These are phyloP conservation scores for Spathaspora hagerdaliae DNA, from an alignment of 805 yeast genomes.

Conservation along the genomic window DNA sequence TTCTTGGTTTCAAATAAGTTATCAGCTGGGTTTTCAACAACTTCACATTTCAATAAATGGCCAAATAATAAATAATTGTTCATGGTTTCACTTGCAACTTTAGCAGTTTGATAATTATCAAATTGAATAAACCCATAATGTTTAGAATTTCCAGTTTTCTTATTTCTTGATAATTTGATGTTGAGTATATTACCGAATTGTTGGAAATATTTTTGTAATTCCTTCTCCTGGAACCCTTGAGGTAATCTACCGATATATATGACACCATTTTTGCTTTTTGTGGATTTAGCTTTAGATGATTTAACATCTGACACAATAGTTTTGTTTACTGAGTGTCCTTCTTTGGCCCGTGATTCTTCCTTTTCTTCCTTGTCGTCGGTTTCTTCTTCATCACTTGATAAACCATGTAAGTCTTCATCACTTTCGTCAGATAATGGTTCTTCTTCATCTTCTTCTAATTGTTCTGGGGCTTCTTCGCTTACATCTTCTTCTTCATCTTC, in stretches of 20 bases:
- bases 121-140: conserved; percentile 92
- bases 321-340: conserved; percentile 22
- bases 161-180: conserved; percentile 80
- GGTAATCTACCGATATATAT: conserved; percentile 91
- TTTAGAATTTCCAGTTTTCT: conserved; percentile 84
- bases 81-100: conserved; percentile 92
- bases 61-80: conserved; percentile 87
- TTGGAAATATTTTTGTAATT: conserved; percentile 71
- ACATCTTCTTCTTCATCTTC: conserved; percentile 9
- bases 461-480: conserved; percentile 11
- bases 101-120: conserved; percentile 67
- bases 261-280: conserved; percentile 49
- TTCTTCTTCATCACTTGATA: conserved; percentile 15
- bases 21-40: conserved; percentile 53
- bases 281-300: conserved; percentile 6
- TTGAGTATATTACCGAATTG: conserved; percentile 88
- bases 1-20: conserved; percentile 53
- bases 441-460: conserved; percentile 19
- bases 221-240: conserved; percentile 83
- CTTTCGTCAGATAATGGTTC: conserved; percentile 19
- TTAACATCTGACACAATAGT: conserved; percentile 8
- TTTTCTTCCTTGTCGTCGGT: conserved; percentile 13
- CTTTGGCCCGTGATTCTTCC: conserved; percentile 2
- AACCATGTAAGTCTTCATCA: conserved; percentile 11
- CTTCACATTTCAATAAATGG: conserved; percentile 66